These are phyloP conservation scores for Aspergillus udagawae DNA, from an alignment of 2,329 filamentous ascomycete species.

Conservation along the genomic window DNA sequence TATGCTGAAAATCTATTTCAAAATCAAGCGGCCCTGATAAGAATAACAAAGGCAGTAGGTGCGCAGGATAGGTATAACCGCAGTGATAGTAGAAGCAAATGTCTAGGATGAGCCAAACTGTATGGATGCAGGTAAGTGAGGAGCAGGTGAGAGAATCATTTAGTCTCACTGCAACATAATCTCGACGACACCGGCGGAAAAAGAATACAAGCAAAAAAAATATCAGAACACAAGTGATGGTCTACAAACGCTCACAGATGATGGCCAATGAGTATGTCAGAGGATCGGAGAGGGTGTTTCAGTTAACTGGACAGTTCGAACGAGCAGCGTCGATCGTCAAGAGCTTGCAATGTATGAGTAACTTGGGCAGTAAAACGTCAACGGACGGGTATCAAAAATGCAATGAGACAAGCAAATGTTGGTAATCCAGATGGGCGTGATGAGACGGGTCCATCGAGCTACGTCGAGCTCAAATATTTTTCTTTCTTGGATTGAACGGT, in stretches of 20 bases:
- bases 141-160: neutral
- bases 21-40: neutral
- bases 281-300: neutral
- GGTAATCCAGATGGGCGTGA: neutral
- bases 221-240: neutral
- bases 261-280: neutral
- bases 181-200: neutral
- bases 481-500: slow-evolving; percentile 10
- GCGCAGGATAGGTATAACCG: neutral
- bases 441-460: neutral
- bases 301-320: neutral
- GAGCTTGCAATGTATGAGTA: neutral
- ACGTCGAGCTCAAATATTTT: neutral
- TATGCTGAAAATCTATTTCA: neutral
- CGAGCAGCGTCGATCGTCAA: neutral
- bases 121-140: neutral
- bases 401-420: neutral
- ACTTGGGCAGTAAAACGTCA: neutral
- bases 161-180: too few relatives aligned
- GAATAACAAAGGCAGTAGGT: neutral
- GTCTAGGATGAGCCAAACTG: neutral
- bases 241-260: neutral
- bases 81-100: neutral
- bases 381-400: neutral
- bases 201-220: neutral